phyloP scores from a whole-genome alignment of 805 yeast genomes.

The Kuraishia capsulata region DNA sequence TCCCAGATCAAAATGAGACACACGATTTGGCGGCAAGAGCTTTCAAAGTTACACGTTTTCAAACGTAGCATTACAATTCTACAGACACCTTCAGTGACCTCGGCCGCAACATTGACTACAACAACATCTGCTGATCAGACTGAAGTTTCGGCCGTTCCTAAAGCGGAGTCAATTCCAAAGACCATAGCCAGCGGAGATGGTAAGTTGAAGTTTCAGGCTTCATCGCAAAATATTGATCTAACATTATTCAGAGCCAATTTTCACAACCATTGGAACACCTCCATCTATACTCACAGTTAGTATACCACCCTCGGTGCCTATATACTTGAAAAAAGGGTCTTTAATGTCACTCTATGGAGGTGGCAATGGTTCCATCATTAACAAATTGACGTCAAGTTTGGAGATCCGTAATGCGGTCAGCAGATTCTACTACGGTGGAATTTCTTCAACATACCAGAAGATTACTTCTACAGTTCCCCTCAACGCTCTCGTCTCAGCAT shows the following conservation, averaged over 20 bases:
- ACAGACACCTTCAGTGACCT: not conserved
- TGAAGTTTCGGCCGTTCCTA: no score
- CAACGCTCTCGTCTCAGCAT: constrained; percentile 32
- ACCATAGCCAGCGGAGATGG: not conserved
- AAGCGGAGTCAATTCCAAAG: not conserved
- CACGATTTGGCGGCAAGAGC: no score
- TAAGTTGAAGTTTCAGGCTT: no score
- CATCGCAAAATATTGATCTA: no score
- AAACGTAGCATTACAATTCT: not conserved
- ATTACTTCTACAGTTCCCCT: constrained; percentile 39
- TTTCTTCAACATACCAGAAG: constrained; percentile 34
- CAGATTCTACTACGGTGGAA: constrained; percentile 34
- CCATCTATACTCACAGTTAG: constrained; percentile 38
- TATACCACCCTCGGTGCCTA: constrained; percentile 52
- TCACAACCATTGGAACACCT: constrained; percentile 26
- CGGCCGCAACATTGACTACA: not conserved
- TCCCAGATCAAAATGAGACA: no score
- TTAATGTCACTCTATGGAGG: constrained; percentile 34
- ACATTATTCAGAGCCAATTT: not conserved
- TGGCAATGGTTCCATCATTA: constrained; percentile 7
- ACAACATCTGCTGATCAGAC: not conserved
- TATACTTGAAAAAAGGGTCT: constrained; percentile 37
- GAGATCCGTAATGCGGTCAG: constrained; percentile 28
- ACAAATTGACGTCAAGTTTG: constrained; percentile 18
- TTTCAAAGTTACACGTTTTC: no score